Evolutionary conservation across 306 rosid genomes (phyloP).

Genomic region (Sicyos edulis): DNA sequence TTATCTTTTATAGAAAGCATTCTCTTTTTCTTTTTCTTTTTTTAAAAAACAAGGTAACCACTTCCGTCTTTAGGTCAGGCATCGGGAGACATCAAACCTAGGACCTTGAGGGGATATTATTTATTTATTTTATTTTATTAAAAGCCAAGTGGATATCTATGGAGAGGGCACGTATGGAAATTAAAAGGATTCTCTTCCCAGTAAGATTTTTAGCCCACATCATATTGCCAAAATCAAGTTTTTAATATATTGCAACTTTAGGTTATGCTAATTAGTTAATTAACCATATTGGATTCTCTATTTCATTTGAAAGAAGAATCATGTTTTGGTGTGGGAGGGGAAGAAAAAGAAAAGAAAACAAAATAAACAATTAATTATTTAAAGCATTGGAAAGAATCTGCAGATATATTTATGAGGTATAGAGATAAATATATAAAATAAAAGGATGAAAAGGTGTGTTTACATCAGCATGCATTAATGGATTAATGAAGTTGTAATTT

Average conservation of each 20-base stretch:
- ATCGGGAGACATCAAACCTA: too few relatives aligned
- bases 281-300: slow-evolving; percentile 2
- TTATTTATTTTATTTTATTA: too few relatives aligned
- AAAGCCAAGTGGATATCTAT: neutral
- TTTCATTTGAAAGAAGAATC: neutral
- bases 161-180: neutral
- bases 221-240: slow-evolving; percentile 3
- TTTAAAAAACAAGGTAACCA: too few relatives aligned
- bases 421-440: neutral
- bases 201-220: neutral
- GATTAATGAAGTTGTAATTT: neutral
- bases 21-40: too few relatives aligned
- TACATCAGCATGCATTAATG: slow-evolving; percentile 13
- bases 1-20: too few relatives aligned
- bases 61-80: too few relatives aligned
- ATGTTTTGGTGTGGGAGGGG: neutral
- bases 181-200: neutral
- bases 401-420: neutral
- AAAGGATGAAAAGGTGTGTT: neutral
- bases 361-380: too few relatives aligned
- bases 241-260: neutral
- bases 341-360: too few relatives aligned
- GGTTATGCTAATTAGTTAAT: neutral
- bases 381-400: neutral
- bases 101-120: too few relatives aligned